A percentile compares a stretch with the other conserved stretches of the same genome.
Evolutionary conservation across 139 green algal species (phyloP).

Genomic region (Chlorella sorokiniana): DNA sequence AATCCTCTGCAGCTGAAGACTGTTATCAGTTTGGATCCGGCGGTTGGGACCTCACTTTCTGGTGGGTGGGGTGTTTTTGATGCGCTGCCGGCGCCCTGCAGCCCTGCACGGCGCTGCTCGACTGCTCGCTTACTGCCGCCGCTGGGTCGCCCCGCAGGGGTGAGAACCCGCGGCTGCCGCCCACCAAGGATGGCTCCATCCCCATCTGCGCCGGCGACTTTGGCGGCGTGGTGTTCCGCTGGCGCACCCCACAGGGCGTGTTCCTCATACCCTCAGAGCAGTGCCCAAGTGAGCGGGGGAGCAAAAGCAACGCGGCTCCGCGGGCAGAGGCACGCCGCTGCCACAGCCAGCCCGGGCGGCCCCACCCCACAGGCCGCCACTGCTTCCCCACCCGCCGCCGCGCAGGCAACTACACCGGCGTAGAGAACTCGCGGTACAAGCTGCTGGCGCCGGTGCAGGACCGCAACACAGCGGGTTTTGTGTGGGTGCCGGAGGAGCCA

Average conservation of each 20-base stretch:
- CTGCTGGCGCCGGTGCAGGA: background rate
- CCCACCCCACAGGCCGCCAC: too few relatives aligned
- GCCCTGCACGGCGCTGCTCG: background rate
- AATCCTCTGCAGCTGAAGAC: background rate
- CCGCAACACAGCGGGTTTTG: background rate
- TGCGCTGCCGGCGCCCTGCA: too few relatives aligned
- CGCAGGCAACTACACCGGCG: background rate
- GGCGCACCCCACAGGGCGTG: slow-evolving; percentile 14
- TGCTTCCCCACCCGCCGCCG: background rate
- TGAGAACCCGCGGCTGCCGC: slow-evolving; percentile 22
- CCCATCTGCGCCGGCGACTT: background rate
- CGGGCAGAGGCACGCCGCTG: too few relatives aligned
- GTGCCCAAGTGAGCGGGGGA: slow-evolving; percentile 8
- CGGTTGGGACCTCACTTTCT: slow-evolving; percentile 1
- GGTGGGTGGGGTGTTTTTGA: too few relatives aligned
- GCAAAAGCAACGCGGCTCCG: too few relatives aligned
- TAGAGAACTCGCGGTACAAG: background rate
- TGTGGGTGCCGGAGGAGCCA: background rate
- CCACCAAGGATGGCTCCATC: background rate
- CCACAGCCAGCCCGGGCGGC: too few relatives aligned
- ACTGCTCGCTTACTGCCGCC: background rate
- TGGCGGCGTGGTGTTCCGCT: background rate
- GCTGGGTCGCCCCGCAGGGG: too few relatives aligned
- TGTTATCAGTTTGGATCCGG: background rate
- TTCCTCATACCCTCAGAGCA: slow-evolving; percentile 6